Evolutionary conservation across 768 basidiomycete species (phyloP).

Genomic region (Sporobolomyces phaffii): DNA sequence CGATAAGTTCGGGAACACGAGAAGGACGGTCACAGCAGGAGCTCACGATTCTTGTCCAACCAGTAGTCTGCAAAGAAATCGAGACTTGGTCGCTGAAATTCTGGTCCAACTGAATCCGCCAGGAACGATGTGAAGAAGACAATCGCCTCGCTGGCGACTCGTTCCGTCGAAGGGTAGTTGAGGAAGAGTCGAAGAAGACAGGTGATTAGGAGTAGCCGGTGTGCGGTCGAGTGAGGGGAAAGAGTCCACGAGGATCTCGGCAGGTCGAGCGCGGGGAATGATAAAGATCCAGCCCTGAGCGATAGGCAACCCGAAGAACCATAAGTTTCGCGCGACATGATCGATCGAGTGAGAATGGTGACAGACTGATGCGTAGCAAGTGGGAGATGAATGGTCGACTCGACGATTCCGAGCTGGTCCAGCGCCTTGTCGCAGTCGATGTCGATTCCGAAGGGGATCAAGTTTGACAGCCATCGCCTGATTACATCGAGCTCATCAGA

Average conservation of each 20-base stretch:
- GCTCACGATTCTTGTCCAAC: slow-evolving; percentile 66
- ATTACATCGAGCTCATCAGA: slow-evolving; percentile 54
- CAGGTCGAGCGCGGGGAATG: slow-evolving; percentile 45
- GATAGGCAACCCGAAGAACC: too few relatives aligned
- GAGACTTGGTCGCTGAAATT: slow-evolving; percentile 64
- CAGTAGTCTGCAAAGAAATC: slow-evolving; percentile 67
- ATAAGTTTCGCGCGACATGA: too few relatives aligned
- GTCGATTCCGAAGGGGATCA: slow-evolving; percentile 67
- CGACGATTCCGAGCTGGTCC: slow-evolving; percentile 54
- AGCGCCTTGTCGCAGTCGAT: slow-evolving; percentile 66
- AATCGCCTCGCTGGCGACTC: slow-evolving; percentile 65
- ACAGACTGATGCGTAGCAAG: slow-evolving; percentile 40
- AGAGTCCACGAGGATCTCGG: slow-evolving; percentile 60
- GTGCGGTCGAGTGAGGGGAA: slow-evolving; percentile 64
- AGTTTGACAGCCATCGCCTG: slow-evolving; percentile 57
- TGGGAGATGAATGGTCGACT: slow-evolving; percentile 42
- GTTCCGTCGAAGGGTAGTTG: slow-evolving; percentile 66
- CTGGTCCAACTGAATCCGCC: slow-evolving; percentile 56
- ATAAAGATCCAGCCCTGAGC: not conserved
- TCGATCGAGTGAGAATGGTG: too few relatives aligned
- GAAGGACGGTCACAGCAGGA: not conserved
- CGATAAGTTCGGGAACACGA: too few relatives aligned
- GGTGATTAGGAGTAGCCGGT: slow-evolving; percentile 62
- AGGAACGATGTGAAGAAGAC: slow-evolving; percentile 75
- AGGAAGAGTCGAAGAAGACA: slow-evolving; percentile 64